Base-by-base conservation (phyloP, 805 yeast species). In the Diddensiella santjacobensis region DNA sequence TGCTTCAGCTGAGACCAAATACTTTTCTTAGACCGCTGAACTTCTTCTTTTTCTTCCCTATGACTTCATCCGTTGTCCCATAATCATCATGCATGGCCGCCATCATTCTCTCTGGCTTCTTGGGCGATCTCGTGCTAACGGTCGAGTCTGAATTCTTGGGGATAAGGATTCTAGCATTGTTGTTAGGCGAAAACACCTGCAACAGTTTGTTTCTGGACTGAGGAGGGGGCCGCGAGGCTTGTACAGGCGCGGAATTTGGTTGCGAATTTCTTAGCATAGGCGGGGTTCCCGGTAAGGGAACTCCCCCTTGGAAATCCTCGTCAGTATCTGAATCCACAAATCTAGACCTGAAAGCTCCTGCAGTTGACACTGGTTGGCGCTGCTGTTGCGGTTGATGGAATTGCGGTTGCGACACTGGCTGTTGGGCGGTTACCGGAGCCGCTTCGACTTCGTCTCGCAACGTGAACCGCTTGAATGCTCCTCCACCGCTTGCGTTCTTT, bases 261-360 rank as follows among this genome's bases (percentile, higher is more conserved):
- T 26, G 31, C 13, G 15, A 8, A 8, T 10, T 8, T 35, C 38
- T 35, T 15, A 24, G 23, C 39, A 11, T 13, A 5, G 35, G 42
- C 3, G 43, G 43, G 24, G 17, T 22, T 6, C 11, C 18, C 24
- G 33, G 20, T 5, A n/a, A 6, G 11, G 10, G 43, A 10, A 11
- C 33, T 6, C 22, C 43, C 13, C 31, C 13, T 15, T 13, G 24
- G 5, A 22, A 43, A 10, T 63, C 68, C 31, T 61, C 64, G 4
- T 64, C 68, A 8, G 63, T 55, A 45, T 64, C 68, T 3, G 62
- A 55, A 44, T 64, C 69, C 19, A 62, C 63, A 38, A 64, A 52
- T 6, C 68, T 58, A n/a, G 66, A 62, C 26, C 47, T 42, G 59
- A 64, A 63, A 11, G 39, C 30, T 15, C 40, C 37, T 8, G 44